Evolutionary conservation across 768 basidiomycete species (phyloP).

Genomic region (Lactarius trivialis): DNA sequence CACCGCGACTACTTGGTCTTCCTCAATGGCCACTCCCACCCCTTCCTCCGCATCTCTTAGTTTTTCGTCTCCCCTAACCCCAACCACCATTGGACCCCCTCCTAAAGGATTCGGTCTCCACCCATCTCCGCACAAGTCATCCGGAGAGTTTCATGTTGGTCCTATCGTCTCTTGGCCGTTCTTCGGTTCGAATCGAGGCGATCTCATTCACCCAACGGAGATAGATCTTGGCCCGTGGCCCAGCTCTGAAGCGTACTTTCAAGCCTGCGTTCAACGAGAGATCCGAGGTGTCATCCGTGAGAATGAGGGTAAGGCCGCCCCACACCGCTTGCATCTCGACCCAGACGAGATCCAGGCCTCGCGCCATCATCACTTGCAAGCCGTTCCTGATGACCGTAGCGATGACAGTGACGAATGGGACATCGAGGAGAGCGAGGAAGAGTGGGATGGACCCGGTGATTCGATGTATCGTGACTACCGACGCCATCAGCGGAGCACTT

Average conservation of each 20-base stretch:
- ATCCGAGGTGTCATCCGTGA: conserved; percentile 66
- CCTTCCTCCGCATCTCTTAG: conserved; percentile 17
- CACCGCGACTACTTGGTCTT: conserved; percentile 22
- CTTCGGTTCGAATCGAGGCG: conserved; percentile 78
- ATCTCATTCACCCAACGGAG: conserved; percentile 58
- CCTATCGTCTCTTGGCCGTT: conserved; percentile 89
- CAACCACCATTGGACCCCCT: neutral
- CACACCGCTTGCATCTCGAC: conserved; percentile 73
- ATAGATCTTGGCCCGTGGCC: conserved; percentile 79
- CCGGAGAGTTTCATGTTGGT: conserved; percentile 52
- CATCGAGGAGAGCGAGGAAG: conserved; percentile 71
- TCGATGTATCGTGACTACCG: conserved; percentile 79
- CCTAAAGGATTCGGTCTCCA: neutral
- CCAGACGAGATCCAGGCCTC: conserved; percentile 69
- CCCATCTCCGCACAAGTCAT: conserved; percentile 15
- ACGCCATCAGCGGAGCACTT: conserved; percentile 72
- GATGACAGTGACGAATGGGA: conserved; percentile 79
- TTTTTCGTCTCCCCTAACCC: conserved; percentile 11
- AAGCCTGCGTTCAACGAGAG: conserved; percentile 66
- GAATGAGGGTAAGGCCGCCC: conserved; percentile 69
- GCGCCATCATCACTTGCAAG: conserved; percentile 59
- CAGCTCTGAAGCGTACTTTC: conserved; percentile 51
- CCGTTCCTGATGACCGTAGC: conserved; percentile 65
- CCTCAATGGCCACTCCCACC: conserved; percentile 27
- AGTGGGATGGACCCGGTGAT: conserved; percentile 66